Percentiles rank a stretch among this genome's conserved stretches.
Evolutionary conservation across 805 yeast species (phyloP).

Genomic region (Tetrapisispora namnaoensis): DNA sequence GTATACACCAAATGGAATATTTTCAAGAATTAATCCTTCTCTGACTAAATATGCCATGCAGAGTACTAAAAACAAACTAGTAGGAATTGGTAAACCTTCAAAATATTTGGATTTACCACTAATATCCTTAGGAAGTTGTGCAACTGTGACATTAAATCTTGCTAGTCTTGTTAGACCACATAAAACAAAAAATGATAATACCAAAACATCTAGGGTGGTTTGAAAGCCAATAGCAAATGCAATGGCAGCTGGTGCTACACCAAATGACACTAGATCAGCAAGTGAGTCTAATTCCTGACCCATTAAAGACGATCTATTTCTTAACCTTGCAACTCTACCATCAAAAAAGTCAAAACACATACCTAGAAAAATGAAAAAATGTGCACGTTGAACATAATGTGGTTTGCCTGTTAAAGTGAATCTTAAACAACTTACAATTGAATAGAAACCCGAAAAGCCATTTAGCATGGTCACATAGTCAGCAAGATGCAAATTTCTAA

Average conservation of each 20-base stretch:
- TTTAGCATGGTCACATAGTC: conserved; percentile 91
- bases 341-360: conserved; percentile 93
- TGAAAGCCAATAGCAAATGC: conserved; percentile 89
- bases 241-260: conserved; percentile 89
- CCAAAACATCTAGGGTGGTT: conserved; percentile 66
- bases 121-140: conserved; percentile 82
- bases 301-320: conserved; percentile 85
- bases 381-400: conserved; percentile 77
- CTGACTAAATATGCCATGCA: conserved; percentile 62
- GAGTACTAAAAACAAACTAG: conserved; percentile 65
- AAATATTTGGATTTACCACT: conserved; percentile 83
- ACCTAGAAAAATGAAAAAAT: conserved; percentile 81
- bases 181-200: conserved; percentile 74
- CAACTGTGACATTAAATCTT: conserved; percentile 88
- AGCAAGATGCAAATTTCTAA: conserved; percentile 86
- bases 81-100: conserved; percentile 95
- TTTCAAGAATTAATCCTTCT: conserved; percentile 37
- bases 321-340: conserved; percentile 91
- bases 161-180: conserved; percentile 94
- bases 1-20: conserved; percentile 57
- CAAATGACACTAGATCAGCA: conserved; percentile 90
- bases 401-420: conserved; percentile 61
- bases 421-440: conserved; percentile 77
- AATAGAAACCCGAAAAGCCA: conserved; percentile 89
- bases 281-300: conserved; percentile 96